Percentiles rank a stretch among this genome's conserved stretches.
Conservation (phyloP, 1,284 basidiomycete species). For the Cutaneotrichosporon dermatis region DNA sequence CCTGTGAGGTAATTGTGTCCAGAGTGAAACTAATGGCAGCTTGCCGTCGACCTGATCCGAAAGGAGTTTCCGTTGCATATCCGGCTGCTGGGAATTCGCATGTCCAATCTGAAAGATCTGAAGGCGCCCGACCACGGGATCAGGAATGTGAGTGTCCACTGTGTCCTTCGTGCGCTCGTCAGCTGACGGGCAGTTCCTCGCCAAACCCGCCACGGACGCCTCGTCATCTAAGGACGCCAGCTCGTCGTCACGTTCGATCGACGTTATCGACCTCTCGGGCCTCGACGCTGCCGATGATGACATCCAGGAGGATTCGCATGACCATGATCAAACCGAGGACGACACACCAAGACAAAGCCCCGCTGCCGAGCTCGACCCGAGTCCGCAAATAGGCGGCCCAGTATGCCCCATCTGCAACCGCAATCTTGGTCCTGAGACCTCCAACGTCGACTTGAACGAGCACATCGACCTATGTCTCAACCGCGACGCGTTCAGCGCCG, state of each 20-base stretch:
- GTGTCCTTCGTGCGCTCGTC: too few relatives aligned
- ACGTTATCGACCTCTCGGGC: conserved; percentile 9
- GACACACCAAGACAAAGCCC: background rate
- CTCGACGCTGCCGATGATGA: conserved; percentile 8
- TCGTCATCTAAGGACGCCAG: background rate
- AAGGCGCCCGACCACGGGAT: conserved; percentile 39
- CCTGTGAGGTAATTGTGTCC: conserved; percentile 53
- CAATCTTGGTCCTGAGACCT: conserved; percentile 27
- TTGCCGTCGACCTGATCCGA: conserved; percentile 74
- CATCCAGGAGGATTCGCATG: background rate
- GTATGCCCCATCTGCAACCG: conserved; percentile 42
- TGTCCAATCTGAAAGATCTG: conserved; percentile 79
- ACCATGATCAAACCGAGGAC: conserved; percentile 14
- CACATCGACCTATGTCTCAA: conserved; percentile 48
- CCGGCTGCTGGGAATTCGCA: conserved; percentile 72
- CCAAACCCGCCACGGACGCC: background rate
- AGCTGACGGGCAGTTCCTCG: conserved; percentile 28
- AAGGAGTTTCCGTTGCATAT: conserved; percentile 71
- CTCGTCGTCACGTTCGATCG: background rate
- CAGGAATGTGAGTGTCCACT: conserved; percentile 27
- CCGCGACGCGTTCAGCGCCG: conserved; percentile 29
- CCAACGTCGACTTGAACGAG: conserved; percentile 43
- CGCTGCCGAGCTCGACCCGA: conserved; percentile 11
- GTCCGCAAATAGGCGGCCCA: conserved; percentile 21
- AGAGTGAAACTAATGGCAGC: conserved; percentile 49